Base-by-base conservation (phyloP, 2,329 filamentous ascomycete species). In the Fusarium floridanum region DNA sequence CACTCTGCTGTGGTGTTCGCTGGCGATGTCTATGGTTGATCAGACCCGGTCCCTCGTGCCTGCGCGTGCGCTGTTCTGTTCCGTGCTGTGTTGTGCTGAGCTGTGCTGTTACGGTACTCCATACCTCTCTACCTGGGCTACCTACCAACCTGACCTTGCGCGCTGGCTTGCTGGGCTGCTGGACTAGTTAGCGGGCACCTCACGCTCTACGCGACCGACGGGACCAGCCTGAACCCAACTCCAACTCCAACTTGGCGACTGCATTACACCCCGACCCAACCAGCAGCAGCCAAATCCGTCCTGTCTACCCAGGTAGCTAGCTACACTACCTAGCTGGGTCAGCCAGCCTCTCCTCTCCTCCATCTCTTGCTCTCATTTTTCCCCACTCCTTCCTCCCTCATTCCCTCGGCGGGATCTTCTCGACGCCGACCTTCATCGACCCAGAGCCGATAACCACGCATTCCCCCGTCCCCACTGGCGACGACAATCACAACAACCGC, bases 201-300 rank as follows among this genome's bases (percentile, higher is more conserved):
- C 24, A 62, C 57, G 57, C 63, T 66, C 32, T 56, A 61, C 59
- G 63, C 67, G 67, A 63, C 64, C 20, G 43, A 50, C 45, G 24
- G 53, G 56, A 55, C 56, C 22, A 20, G 22, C 56, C 48, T 20
- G 68, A 70, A 74, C 71, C 67, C 66, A 75, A 73, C 70, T 71
- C 66, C 64, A 75, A 73, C 73, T 75, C 75, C 71, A 78, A 78
- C 70, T 77, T 68, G 60, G 72, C 65, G 70, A 77, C 73, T 76
- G 66, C 73, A 76, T 70, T 74, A 69, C 76, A 67, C 66, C 68
- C 71, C 45, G 69, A 66, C 68, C 72, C 69, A 75, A 75, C 68
- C 69, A 75, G 63, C 72, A 71, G 60, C 71, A n/a, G 45, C 45
- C 67, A 63, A 65, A 70, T 62, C 66, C 72, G 60, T 64, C 64